Percentiles rank a stretch among this genome's conserved stretches.
phyloP scores from a whole-genome alignment of 2,329 filamentous ascomycete genomes.

The Alternaria postmessia region DNA sequence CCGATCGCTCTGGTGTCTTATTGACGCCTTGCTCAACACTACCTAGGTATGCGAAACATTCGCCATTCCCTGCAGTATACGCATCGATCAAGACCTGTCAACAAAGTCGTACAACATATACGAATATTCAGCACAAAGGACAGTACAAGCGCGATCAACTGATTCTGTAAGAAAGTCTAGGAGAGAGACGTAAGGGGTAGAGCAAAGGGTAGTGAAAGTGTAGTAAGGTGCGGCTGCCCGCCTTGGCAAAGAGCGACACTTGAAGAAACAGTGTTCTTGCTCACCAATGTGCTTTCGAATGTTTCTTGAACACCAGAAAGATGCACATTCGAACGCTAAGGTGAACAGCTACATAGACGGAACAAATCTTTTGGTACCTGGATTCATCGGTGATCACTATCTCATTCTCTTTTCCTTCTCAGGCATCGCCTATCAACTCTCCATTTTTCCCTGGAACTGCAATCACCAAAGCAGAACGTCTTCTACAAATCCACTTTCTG shows the following conservation, averaged over 20 bases:
- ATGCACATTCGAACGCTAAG: neutral
- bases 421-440: neutral
- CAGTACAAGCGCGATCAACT: neutral
- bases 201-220: neutral
- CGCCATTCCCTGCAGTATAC: neutral
- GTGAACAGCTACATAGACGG: neutral
- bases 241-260: neutral
- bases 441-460: neutral
- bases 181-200: neutral
- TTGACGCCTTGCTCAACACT: neutral
- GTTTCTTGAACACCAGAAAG: neutral
- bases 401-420: neutral
- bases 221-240: neutral
- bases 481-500: neutral
- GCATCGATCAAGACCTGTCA: neutral
- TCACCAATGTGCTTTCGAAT: neutral
- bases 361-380: too few relatives aligned
- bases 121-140: neutral
- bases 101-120: neutral
- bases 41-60: neutral
- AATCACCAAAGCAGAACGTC: neutral
- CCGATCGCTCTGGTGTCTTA: neutral
- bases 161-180: neutral
- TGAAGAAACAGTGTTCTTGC: neutral
- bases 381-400: neutral